Evolutionary conservation across 441 rosid genomes (phyloP).

Genomic region (Aleurites moluccanus): DNA sequence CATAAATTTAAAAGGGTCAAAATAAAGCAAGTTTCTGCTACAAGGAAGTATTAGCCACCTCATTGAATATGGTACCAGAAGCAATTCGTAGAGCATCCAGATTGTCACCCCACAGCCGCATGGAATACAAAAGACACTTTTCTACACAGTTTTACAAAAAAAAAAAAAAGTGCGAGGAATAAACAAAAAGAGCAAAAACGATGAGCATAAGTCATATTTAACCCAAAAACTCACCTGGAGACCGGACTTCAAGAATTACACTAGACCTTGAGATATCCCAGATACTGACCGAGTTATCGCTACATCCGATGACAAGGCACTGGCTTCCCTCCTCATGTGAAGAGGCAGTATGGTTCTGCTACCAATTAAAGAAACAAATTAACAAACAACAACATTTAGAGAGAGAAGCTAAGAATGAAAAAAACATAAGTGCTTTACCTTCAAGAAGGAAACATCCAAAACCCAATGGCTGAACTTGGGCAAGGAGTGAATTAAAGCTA

Average conservation of each 20-base stretch:
- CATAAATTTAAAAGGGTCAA: not conserved
- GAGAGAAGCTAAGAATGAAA: not conserved
- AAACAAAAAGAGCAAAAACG: not conserved
- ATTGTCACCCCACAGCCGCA: slow-evolving; percentile 86
- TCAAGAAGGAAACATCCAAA: slow-evolving; percentile 68
- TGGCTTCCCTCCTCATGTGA: slow-evolving; percentile 35
- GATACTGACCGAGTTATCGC: slow-evolving; percentile 70
- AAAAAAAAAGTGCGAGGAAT: not conserved
- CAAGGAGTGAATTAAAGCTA: slow-evolving; percentile 51
- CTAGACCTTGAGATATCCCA: slow-evolving; percentile 63
- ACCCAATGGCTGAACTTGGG: slow-evolving; percentile 88
- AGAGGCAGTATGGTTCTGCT: slow-evolving; percentile 35
- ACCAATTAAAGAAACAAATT: slow-evolving; percentile 19
- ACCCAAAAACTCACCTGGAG: slow-evolving; percentile 57
- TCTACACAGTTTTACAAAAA: slow-evolving; percentile 48
- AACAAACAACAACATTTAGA: slow-evolving; percentile 7
- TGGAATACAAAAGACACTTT: slow-evolving; percentile 78
- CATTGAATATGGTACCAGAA: slow-evolving; percentile 87
- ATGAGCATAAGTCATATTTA: not conserved
- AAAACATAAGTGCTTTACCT: slow-evolving; percentile 40
- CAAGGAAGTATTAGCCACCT: slow-evolving; percentile 48
- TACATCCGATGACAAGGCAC: slow-evolving; percentile 78
- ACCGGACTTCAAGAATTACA: slow-evolving; percentile 59
- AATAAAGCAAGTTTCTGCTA: not conserved
- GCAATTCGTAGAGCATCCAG: slow-evolving; percentile 68